These are phyloP conservation scores for Amphirosellinia nigrospora DNA, from an alignment of 495 filamentous ascomycete species.

Conservation along the genomic window DNA sequence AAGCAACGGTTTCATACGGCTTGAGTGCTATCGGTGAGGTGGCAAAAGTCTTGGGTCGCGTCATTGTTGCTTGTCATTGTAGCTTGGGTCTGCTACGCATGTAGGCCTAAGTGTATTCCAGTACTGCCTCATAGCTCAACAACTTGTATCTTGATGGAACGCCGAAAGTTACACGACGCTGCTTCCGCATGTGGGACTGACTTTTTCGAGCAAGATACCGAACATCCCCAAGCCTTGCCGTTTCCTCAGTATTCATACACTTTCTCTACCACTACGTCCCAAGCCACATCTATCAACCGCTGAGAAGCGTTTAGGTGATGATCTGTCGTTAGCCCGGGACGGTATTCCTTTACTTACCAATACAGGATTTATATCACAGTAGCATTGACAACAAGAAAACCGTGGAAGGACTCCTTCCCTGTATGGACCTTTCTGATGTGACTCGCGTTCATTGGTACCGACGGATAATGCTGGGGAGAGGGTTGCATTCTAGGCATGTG, in stretches of 20 bases:
- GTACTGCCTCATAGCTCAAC: neutral
- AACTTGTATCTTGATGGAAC: neutral
- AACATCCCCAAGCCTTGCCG: neutral
- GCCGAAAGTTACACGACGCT: neutral
- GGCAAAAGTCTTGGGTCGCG: neutral
- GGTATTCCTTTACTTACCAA: neutral
- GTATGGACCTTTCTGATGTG: neutral
- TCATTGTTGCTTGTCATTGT: neutral
- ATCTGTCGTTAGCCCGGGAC: neutral
- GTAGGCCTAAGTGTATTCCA: neutral
- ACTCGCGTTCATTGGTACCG: neutral
- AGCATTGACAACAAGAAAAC: neutral
- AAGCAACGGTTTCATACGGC: neutral
- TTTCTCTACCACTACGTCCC: neutral
- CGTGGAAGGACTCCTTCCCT: neutral
- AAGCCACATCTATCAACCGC: neutral
- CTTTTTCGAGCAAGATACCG: neutral
- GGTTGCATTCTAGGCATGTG: neutral
- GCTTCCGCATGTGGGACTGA: neutral
- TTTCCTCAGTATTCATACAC: neutral
- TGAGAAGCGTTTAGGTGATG: neutral
- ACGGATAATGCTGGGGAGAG: neutral
- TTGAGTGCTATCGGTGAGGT: neutral
- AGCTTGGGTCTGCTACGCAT: neutral
- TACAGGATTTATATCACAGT: neutral